These are phyloP conservation scores for Fusarium abutilonis DNA, from an alignment of 2,329 filamentous ascomycete genomes.

Conservation along the genomic window DNA sequence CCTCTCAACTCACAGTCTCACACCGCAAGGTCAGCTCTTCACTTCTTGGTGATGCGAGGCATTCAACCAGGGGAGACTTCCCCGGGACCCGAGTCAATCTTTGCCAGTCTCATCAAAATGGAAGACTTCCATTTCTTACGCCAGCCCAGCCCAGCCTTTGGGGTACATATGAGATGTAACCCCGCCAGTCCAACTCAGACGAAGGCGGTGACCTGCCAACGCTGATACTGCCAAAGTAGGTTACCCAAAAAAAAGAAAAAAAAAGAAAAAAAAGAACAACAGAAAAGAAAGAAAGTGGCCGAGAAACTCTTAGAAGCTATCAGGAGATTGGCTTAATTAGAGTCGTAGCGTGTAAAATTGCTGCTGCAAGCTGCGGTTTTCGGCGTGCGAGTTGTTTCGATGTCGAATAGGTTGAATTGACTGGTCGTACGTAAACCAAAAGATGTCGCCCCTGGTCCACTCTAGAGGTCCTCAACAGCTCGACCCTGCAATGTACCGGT, in stretches of 20 bases:
- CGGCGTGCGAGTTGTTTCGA: slow-evolving; percentile 30
- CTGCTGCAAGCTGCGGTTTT: slow-evolving; percentile 40
- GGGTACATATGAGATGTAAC: background rate
- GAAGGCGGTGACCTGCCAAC: slow-evolving; percentile 21
- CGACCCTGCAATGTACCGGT: slow-evolving; percentile 38
- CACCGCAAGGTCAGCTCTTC: slow-evolving; percentile 34
- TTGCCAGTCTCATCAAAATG: slow-evolving; percentile 28
- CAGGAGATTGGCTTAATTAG: slow-evolving; percentile 22
- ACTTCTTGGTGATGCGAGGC: background rate
- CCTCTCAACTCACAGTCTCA: slow-evolving; percentile 25
- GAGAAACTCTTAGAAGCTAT: slow-evolving; percentile 18
- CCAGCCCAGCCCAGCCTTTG: background rate
- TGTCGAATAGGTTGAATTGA: slow-evolving; percentile 27
- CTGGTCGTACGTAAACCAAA: slow-evolving; percentile 39
- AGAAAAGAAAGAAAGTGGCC: slow-evolving; percentile 14
- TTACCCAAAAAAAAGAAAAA: slow-evolving; percentile 20
- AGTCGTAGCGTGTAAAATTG: slow-evolving; percentile 25
- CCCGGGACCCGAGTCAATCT: slow-evolving; percentile 36
- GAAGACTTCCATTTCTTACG: slow-evolving; percentile 14
- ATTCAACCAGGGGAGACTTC: slow-evolving; percentile 7
- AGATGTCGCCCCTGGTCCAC: slow-evolving; percentile 38
- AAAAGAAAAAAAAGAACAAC: background rate
- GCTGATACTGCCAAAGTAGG: slow-evolving; percentile 4
- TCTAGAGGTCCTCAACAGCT: slow-evolving; percentile 43
- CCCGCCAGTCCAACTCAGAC: slow-evolving; percentile 14